Evolutionary conservation across 345 rosid genomes (phyloP).

Genomic region (Pugionium dolabratum): DNA sequence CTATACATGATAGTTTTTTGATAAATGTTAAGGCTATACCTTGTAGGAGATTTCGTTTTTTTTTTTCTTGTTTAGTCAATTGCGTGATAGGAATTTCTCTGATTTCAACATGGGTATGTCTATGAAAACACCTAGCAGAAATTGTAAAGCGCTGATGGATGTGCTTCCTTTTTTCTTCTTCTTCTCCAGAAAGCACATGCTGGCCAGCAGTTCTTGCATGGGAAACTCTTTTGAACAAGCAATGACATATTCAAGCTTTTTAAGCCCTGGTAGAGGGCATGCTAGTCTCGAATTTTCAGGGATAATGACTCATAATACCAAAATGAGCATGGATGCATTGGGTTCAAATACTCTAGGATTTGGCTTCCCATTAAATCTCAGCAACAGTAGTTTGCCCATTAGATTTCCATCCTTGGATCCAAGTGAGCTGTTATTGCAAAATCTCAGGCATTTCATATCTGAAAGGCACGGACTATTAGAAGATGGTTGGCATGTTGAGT

Average conservation of each 20-base stretch:
- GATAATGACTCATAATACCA: constrained; percentile 38
- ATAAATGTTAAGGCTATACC: background rate
- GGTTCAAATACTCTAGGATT: constrained; percentile 48
- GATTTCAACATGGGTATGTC: constrained; percentile 13
- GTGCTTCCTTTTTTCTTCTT: constrained; percentile 44
- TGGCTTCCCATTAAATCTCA: constrained; percentile 53
- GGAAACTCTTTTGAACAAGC: constrained; percentile 56
- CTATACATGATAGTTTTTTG: background rate
- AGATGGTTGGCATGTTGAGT: constrained; percentile 85
- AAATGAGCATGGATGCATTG: constrained; percentile 50
- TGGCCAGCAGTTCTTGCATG: constrained; percentile 56
- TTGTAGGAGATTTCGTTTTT: background rate
- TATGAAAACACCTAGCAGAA: constrained; percentile 27
- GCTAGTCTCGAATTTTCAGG: constrained; percentile 52
- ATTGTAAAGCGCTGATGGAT: constrained; percentile 37
- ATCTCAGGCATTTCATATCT: constrained; percentile 73
- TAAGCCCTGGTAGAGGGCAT: constrained; percentile 50
- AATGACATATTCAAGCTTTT: constrained; percentile 50
- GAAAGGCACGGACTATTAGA: constrained; percentile 81
- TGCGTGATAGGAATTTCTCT: constrained; percentile 6
- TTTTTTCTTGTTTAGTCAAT: constrained; percentile 5
- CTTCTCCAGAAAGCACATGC: constrained; percentile 59
- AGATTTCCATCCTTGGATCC: constrained; percentile 61
- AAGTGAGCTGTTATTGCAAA: constrained; percentile 67
- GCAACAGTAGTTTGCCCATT: constrained; percentile 46